Evolutionary conservation across 148 eudicot species (phyloP), one percentile per base, ranked within the genome.

Genomic region (Diospyros kaki): DNA sequence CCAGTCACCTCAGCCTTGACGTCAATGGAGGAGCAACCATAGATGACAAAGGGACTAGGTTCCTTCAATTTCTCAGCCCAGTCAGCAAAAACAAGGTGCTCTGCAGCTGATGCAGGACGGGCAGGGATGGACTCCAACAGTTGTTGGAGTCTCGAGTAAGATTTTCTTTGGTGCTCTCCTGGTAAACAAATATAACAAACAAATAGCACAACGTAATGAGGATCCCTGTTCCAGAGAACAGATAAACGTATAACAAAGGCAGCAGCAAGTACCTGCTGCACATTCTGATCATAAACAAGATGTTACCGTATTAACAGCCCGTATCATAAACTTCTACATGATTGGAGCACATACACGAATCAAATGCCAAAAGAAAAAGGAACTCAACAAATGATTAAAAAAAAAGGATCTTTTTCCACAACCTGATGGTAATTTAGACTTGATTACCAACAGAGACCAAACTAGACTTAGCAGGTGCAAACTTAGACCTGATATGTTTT

Each of bases 1-100:
- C 55, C 66, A 68, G 81, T 77, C 84, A 81, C 84, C 84, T 81
- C 84, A 52, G 84, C 84, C 81, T 81, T 82, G 79, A 71, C 73
- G 70, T 69, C 73, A 50, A 75, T 78, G 81, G 81, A 82, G 84
- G 84, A 81, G 78, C 78, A 75, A 70, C 50, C 73, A 68, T 55
- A 17, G 61, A 42, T 14, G 64, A 18, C 60, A 53, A 42, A 41
- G 38, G 17, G 6, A 66, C 4, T 44, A n/a, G 51, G 14, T 17
- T 46, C 39, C 69, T 66, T 44, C 38, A 9, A 44, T 45, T 53
- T 66, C 67, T 64, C 6, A 41, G 46, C 3, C 3, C 44, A 0
- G 41, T 11, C 40, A 14, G 69, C 39, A 63, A 14, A 63, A 77
- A 69, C 74, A 69, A 28, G 38, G 41, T 12, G 54, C 69, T 43